These are phyloP conservation scores for Penicillium corylophilum DNA, from an alignment of 2,329 filamentous ascomycete genomes.

Conservation along the genomic window DNA sequence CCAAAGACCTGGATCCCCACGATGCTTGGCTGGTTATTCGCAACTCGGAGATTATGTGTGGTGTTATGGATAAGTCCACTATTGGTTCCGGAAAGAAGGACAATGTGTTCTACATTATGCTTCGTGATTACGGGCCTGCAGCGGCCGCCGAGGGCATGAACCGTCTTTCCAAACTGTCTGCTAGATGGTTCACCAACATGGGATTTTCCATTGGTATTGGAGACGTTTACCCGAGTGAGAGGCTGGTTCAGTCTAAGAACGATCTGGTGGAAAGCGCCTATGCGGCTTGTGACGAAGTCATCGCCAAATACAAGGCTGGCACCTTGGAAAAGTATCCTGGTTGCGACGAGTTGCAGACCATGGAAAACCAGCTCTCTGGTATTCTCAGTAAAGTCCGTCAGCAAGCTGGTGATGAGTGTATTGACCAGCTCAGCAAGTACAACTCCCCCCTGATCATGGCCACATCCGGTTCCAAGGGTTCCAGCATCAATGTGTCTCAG, in stretches of 20 bases:
- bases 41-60: conserved; percentile 97
- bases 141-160: conserved; percentile 92
- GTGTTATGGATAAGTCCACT: conserved; percentile 95
- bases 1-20: conserved; percentile 70
- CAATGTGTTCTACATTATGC: conserved; percentile 93
- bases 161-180: conserved; percentile 83
- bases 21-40: conserved; percentile 90
- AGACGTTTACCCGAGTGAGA: conserved; percentile 81
- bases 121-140: conserved; percentile 90
- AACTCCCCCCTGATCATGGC: conserved; percentile 97
- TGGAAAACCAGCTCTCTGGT: conserved; percentile 87
- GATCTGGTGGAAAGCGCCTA: conserved; percentile 76
- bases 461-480: conserved; percentile 94
- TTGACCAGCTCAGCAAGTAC: conserved; percentile 81
- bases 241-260: conserved; percentile 71
- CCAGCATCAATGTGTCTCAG: conserved; percentile 96
- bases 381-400: conserved; percentile 90
- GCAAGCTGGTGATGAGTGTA: conserved; percentile 86
- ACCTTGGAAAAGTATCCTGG: conserved; percentile 83
- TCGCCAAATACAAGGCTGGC: conserved; percentile 74
- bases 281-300: conserved; percentile 76
- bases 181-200: conserved; percentile 80
- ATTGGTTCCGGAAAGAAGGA: conserved; percentile 98
- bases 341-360: conserved; percentile 85
- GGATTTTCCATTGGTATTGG: conserved; percentile 96